Conservation (phyloP, 257 asterid genomes). For the Solanum commersonii region DNA sequence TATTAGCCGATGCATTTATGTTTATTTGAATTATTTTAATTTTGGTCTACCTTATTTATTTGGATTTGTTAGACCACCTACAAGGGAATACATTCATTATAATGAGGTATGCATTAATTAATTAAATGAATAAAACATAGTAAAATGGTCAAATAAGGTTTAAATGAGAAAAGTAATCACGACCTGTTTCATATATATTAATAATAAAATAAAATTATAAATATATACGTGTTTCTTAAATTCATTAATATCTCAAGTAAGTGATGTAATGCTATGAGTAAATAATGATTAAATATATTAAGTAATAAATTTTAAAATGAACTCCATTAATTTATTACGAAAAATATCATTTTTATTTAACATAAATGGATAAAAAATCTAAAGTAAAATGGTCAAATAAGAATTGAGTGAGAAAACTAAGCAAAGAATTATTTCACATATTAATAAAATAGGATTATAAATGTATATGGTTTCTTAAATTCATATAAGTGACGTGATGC, state of each 20-base stretch:
- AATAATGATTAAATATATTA: neutral
- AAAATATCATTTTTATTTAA: neutral
- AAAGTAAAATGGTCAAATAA: neutral
- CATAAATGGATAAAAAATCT: neutral
- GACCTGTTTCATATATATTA: neutral
- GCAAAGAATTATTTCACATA: neutral
- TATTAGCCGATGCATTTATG: neutral
- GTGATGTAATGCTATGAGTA: neutral
- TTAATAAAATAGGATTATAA: neutral
- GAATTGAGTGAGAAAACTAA: neutral
- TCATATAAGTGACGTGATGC: neutral
- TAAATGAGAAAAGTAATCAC: neutral
- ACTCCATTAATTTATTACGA: no score
- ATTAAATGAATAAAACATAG: neutral
- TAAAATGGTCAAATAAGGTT: neutral
- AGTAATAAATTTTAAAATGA: neutral
- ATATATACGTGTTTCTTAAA: neutral
- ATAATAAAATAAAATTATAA: neutral
- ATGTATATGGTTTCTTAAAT: neutral
- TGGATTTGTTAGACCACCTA: neutral
- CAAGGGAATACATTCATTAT: neutral
- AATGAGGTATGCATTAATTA: neutral
- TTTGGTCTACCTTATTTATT: neutral
- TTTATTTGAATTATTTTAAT: neutral
- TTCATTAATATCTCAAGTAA: neutral